A percentile compares a stretch with the other conserved stretches of the same genome.
Conservation (phyloP, 176 grass and related monocot genomes). For the Oryza officinalis region DNA sequence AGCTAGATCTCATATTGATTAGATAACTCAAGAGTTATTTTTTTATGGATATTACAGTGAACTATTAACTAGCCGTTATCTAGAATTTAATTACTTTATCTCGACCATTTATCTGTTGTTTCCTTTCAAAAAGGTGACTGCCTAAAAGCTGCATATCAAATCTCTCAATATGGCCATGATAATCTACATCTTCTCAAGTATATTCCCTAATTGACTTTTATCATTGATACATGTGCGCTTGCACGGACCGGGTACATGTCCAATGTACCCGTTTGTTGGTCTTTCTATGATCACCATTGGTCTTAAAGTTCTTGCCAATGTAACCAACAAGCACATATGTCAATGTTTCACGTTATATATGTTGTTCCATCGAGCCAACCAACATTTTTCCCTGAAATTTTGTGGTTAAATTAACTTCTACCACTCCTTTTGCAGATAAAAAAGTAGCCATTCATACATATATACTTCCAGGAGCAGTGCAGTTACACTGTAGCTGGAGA, state of each 20-base stretch:
- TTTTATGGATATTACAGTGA: not conserved
- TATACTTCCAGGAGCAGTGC: not conserved
- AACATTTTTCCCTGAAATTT: not conserved
- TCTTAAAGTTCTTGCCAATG: not conserved
- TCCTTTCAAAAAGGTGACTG: not conserved
- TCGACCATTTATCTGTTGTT: not conserved
- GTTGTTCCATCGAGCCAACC: not conserved
- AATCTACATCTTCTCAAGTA: not conserved
- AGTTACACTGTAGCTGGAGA: not conserved
- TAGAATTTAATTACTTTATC: not conserved
- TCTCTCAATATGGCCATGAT: not conserved
- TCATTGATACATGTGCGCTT: not conserved
- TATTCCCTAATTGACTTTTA: not conserved
- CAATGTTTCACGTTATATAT: not conserved
- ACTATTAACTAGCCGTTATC: not conserved
- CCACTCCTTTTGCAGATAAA: not conserved
- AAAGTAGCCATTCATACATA: conserved; percentile 6
- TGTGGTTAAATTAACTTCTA: not conserved
- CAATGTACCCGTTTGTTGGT: not conserved
- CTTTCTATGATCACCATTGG: not conserved
- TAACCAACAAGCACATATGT: not conserved
- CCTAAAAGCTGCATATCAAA: not conserved
- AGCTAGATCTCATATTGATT: not conserved
- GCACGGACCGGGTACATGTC: not conserved
- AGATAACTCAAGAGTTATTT: not conserved